These are phyloP conservation scores for Trichomonas vaginalis DNA, from an alignment of 208 protist species.

Conservation along the genomic window DNA sequence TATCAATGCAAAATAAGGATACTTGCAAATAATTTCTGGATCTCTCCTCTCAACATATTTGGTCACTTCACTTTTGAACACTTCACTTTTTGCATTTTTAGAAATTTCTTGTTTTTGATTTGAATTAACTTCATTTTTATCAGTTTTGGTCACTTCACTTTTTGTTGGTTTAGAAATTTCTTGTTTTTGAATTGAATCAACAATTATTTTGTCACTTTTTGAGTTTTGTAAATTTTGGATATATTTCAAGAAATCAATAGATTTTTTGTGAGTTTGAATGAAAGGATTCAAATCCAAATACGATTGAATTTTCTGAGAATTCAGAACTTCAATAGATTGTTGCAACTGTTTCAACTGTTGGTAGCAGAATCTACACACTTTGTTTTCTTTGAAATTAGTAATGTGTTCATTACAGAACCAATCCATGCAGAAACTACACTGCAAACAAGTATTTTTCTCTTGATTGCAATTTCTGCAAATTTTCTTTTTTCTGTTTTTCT, in stretches of 20 bases:
- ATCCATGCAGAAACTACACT: not conserved
- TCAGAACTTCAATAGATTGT: not conserved
- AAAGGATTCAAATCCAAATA: not conserved
- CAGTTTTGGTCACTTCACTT: no score
- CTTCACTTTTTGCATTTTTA: no score
- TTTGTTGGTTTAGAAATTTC: no score
- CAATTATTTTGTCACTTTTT: no score
- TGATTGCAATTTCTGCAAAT: not conserved
- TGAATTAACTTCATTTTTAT: no score
- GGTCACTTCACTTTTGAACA: no score
- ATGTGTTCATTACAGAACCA: not conserved
- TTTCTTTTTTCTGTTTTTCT: not conserved
- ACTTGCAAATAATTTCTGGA: not conserved
- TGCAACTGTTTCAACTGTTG: not conserved
- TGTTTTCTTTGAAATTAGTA: not conserved
- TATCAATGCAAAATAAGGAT: not conserved
- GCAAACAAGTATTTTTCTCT: not conserved
- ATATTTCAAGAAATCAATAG: not conserved
- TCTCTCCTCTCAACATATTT: no score
- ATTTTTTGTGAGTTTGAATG: not conserved
- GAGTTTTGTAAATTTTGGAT: no score
- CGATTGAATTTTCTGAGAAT: not conserved
- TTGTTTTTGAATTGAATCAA: no score
- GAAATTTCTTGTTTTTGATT: no score
- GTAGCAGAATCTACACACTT: not conserved